A percentile compares a stretch with the other conserved stretches of the same genome.
Conservation (phyloP, 371 early-diverging fungal species). For the Mortierella sp. region DNA sequence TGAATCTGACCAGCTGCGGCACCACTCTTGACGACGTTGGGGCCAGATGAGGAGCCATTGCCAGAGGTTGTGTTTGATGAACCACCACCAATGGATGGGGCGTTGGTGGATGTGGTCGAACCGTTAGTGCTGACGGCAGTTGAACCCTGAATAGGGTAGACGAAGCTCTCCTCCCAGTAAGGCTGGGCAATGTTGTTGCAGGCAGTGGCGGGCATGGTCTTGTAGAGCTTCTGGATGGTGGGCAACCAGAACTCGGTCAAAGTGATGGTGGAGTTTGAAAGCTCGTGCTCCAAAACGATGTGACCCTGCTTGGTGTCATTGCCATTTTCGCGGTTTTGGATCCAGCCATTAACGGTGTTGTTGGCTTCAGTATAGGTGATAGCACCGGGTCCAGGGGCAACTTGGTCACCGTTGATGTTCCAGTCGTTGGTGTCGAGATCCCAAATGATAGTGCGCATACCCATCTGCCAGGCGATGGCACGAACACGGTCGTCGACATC, state of each 20-base stretch:
- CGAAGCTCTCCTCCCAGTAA: conserved; percentile 60
- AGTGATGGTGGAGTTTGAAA: conserved; percentile 67
- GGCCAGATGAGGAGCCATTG: too few relatives aligned
- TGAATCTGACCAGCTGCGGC: too few relatives aligned
- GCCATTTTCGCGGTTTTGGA: conserved; percentile 62
- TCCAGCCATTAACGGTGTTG: conserved; percentile 58
- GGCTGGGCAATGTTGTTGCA: conserved; percentile 69
- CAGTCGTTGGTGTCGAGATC: conserved; percentile 3
- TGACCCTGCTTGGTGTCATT: conserved; percentile 23
- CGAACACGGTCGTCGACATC: conserved; percentile 53
- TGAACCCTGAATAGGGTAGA: conserved; percentile 50
- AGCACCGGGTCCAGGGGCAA: conserved; percentile 23
- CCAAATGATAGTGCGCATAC: conserved; percentile 7
- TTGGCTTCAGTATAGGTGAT: conserved; percentile 44
- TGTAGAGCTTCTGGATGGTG: conserved; percentile 63
- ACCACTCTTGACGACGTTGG: background rate
- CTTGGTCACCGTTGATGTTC: conserved; percentile 62
- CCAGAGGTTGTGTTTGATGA: too few relatives aligned
- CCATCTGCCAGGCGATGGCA: conserved; percentile 18
- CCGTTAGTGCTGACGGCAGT: conserved; percentile 50
- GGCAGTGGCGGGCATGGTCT: conserved; percentile 63
- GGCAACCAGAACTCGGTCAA: conserved; percentile 62
- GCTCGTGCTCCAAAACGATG: conserved; percentile 64
- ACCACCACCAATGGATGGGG: too few relatives aligned
- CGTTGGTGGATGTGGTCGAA: too few relatives aligned